Evolutionary conservation across 306 rosid genomes (phyloP).

Genomic region (Cucurbita ficifolia): DNA sequence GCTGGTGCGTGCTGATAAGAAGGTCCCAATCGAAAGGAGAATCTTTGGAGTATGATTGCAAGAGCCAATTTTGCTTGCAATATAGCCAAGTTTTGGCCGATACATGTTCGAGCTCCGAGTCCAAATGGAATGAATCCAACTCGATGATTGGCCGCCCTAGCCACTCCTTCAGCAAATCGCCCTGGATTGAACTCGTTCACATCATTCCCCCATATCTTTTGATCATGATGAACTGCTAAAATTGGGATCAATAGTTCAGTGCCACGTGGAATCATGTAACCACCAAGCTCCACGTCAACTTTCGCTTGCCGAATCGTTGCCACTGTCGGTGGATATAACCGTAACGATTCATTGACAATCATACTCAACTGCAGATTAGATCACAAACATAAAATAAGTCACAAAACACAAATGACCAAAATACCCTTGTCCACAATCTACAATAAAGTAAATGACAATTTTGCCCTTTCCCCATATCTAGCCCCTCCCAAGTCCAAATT

Average conservation of each 20-base stretch:
- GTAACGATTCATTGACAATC: conserved; percentile 65
- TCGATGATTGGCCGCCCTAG: conserved; percentile 71
- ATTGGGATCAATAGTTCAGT: conserved; percentile 78
- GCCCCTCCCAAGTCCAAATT: neutral
- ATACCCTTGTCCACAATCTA: neutral
- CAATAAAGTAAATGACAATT: neutral
- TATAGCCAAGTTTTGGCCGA: conserved; percentile 86
- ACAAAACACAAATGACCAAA: neutral
- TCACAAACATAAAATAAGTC: neutral
- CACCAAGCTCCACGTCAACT: conserved; percentile 58
- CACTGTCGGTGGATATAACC: conserved; percentile 72
- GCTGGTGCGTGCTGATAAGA: conserved; percentile 90
- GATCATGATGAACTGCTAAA: conserved; percentile 90
- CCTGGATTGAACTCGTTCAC: conserved; percentile 77
- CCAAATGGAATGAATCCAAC: conserved; percentile 78
- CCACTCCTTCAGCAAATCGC: conserved; percentile 64
- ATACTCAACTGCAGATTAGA: conserved; percentile 53
- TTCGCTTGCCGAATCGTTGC: conserved; percentile 72
- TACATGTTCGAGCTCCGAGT: conserved; percentile 74
- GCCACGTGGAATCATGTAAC: conserved; percentile 61
- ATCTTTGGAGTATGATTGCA: conserved; percentile 67
- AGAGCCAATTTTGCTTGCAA: conserved; percentile 64
- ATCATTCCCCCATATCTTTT: conserved; percentile 65
- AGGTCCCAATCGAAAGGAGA: conserved; percentile 68
- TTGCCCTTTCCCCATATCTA: neutral